These are phyloP conservation scores for Daldinia decipiens DNA, from an alignment of 495 filamentous ascomycete species.

Conservation along the genomic window DNA sequence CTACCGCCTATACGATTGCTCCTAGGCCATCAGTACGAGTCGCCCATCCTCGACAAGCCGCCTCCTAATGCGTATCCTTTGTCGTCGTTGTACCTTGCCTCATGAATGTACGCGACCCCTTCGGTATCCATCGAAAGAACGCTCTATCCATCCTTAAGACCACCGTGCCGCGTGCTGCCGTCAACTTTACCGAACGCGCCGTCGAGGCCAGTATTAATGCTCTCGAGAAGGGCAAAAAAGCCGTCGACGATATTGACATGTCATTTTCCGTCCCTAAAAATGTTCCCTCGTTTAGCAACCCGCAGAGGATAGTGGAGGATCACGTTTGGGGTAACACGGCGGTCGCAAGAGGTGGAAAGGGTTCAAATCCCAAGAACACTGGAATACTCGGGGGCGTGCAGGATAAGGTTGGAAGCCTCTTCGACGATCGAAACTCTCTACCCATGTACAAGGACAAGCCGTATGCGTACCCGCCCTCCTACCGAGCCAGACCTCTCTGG, in stretches of 20 bases:
- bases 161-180: constrained; percentile 52
- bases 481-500: constrained; percentile 59
- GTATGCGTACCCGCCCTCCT: constrained; percentile 71
- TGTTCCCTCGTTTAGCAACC: constrained; percentile 75
- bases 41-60: not conserved
- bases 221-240: constrained; percentile 55
- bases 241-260: constrained; percentile 63
- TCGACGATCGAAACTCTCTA: constrained; percentile 68
- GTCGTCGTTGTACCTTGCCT: constrained; percentile 35
- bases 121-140: constrained; percentile 59
- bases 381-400: constrained; percentile 59
- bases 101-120: constrained; percentile 66
- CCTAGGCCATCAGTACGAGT: constrained; percentile 1
- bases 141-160: constrained; percentile 58
- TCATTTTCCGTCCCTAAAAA: constrained; percentile 73
- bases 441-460: constrained; percentile 99
- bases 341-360: constrained; percentile 39
- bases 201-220: constrained; percentile 54
- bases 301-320: constrained; percentile 75
- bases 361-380: constrained; percentile 40
- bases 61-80: constrained; percentile 31
- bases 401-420: constrained; percentile 55
- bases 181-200: constrained; percentile 54
- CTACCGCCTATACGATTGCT: not conserved
- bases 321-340: constrained; percentile 68